These are phyloP conservation scores for Perkinsus marinus DNA, from an alignment of 169 alveolate species.

Conservation along the genomic window DNA sequence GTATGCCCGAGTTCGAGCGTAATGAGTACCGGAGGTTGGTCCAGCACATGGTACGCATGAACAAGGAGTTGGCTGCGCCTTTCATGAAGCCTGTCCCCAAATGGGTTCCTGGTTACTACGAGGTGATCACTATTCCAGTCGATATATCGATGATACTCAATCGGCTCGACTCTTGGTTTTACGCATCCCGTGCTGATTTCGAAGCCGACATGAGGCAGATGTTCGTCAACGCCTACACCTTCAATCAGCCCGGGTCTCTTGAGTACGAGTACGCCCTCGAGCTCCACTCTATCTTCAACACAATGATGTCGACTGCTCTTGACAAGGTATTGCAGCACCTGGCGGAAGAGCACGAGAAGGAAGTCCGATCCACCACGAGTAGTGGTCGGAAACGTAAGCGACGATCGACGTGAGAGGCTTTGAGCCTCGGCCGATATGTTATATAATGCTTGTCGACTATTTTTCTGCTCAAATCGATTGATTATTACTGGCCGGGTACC, in stretches of 20 bases:
- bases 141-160: background rate
- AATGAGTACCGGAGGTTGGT: background rate
- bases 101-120: background rate
- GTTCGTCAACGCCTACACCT: background rate
- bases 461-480: background rate
- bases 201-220: background rate
- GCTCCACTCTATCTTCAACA: background rate
- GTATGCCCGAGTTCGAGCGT: background rate
- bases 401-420: background rate
- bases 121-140: background rate
- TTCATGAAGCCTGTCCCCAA: background rate
- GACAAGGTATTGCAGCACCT: background rate
- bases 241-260: background rate
- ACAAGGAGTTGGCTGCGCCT: background rate
- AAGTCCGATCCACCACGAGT: background rate
- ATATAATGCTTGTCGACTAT: background rate
- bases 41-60: background rate
- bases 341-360: background rate
- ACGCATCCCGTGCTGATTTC: background rate
- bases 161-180: background rate
- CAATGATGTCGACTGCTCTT: background rate
- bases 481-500: background rate
- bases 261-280: background rate
- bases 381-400: background rate
- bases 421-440: background rate